Base-by-base conservation (phyloP, 176 grass and related monocot genomes). In the Otatea glauca region DNA sequence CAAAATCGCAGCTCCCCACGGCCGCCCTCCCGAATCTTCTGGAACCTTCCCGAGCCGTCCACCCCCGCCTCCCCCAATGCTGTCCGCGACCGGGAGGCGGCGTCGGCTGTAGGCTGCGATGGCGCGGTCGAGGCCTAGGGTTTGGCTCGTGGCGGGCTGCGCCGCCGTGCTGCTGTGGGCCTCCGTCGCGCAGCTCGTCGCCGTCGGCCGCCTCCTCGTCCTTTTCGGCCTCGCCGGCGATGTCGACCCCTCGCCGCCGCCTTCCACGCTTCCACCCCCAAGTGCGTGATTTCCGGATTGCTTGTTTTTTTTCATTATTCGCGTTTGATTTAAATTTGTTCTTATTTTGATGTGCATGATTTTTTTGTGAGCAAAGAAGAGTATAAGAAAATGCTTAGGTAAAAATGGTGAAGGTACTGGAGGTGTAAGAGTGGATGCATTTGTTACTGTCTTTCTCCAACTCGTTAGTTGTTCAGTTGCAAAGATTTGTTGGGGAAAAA, bases 111-210 rank as follows among this genome's bases (percentile, higher is more conserved):
- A 90, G 84, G 84, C 11, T 3, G 72, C 74, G 45, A 94, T 94
- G 89, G 86, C 75, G 78, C 74, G 94, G 84, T 86, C 82, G 72
- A 87, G 75, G 88, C 70, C 88, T 70, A 91, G 91, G 89, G 85
- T 88, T 72, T 94, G 82, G 85, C 87, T 97, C 83, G 9, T 94
- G 59, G 85, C 92, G 70, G 89, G 15, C 65, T 97, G 89, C 75
- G 82, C 64, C 41, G 89, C 68, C n/a, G 82, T 97, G 55, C 75
- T 97, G 58, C 43, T 97, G 65, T 97, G 92, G 91, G 89, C 89
- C 58, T 94, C 79, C 79, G 60, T 97, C 75, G 84, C 74, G 56
- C 92, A 94, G 89, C 88, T 97, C 23, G 50, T 94, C 17, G 83
- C 89, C 66, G 63, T 90, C 54, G 90, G 91, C 15, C 78, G 89